A percentile compares a stretch with the other conserved stretches of the same genome.
Evolutionary conservation across 169 alveolate species (phyloP).

Genomic region (Blepharisma undulans): DNA sequence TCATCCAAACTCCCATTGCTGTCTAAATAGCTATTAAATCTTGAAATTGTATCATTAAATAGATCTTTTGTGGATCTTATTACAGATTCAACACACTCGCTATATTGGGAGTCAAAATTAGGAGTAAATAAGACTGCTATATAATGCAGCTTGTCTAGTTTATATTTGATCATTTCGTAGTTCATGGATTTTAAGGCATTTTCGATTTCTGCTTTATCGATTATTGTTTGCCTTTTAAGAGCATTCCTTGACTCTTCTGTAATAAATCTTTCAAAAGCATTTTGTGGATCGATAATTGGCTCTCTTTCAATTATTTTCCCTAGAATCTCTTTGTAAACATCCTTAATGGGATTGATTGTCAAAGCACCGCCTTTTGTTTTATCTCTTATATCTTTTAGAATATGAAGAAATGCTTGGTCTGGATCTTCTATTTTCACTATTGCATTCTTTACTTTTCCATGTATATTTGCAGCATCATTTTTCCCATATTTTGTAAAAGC

Average conservation of each 20-base stretch:
- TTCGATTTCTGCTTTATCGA: neutral
- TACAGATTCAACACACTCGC: neutral
- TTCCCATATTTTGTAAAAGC: neutral
- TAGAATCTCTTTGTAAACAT: neutral
- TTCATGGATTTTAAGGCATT: neutral
- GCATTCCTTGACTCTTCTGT: neutral
- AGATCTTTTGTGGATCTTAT: neutral
- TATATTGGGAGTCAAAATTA: neutral
- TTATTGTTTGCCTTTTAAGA: neutral
- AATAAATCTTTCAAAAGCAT: neutral
- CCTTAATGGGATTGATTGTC: neutral
- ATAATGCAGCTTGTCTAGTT: neutral
- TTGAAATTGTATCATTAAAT: too few relatives aligned
- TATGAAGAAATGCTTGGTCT: neutral
- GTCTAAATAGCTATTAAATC: neutral
- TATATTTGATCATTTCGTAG: neutral
- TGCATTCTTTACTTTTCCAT: too few relatives aligned
- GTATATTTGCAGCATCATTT: neutral
- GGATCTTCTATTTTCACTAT: too few relatives aligned
- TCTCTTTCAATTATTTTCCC: neutral
- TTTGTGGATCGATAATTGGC: neutral
- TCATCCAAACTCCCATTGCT: neutral
- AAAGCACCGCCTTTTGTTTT: neutral
- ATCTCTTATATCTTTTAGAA: neutral
- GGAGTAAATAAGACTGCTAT: neutral